phyloP scores from a whole-genome alignment of 495 filamentous ascomycete species.

The Letharia lupina region DNA sequence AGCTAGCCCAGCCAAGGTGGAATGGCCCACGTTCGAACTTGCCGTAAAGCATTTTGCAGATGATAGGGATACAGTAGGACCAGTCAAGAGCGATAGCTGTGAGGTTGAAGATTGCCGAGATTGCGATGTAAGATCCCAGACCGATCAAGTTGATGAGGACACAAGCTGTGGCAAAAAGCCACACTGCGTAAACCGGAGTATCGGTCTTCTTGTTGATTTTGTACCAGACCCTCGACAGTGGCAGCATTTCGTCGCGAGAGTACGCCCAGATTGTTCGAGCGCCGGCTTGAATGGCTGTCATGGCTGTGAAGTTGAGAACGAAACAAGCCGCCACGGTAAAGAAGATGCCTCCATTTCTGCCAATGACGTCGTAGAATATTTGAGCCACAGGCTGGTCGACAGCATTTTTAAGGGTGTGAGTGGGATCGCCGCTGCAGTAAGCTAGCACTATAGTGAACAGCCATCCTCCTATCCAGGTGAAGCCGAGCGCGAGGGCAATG shows the following conservation, averaged over 20 bases:
- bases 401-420: slow-evolving; percentile 35
- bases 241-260: slow-evolving; percentile 51
- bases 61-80: slow-evolving; percentile 53
- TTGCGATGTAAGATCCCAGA: slow-evolving; percentile 53
- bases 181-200: slow-evolving; percentile 54
- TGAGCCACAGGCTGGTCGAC: slow-evolving; percentile 55
- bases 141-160: slow-evolving; percentile 56
- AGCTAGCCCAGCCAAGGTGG: slow-evolving; percentile 45
- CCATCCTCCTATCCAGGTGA: slow-evolving; percentile 53
- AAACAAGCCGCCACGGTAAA: slow-evolving; percentile 52
- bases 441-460: slow-evolving; percentile 57
- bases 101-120: slow-evolving; percentile 54
- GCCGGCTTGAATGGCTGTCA: slow-evolving; percentile 55
- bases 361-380: slow-evolving; percentile 55
- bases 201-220: slow-evolving; percentile 45
- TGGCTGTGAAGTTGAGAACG: slow-evolving; percentile 50
- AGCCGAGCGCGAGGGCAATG: slow-evolving; percentile 50
- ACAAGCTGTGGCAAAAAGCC: slow-evolving; percentile 48
- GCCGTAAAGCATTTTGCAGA: slow-evolving; percentile 51
- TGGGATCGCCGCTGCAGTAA: slow-evolving; percentile 50
- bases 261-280: slow-evolving; percentile 55
- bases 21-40: slow-evolving; percentile 53
- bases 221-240: slow-evolving; percentile 46
- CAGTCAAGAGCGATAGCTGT: slow-evolving; percentile 57
- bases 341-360: slow-evolving; percentile 49